These are phyloP conservation scores for Drechslerella dactyloides DNA, from an alignment of 2,329 filamentous ascomycete species.

Conservation along the genomic window DNA sequence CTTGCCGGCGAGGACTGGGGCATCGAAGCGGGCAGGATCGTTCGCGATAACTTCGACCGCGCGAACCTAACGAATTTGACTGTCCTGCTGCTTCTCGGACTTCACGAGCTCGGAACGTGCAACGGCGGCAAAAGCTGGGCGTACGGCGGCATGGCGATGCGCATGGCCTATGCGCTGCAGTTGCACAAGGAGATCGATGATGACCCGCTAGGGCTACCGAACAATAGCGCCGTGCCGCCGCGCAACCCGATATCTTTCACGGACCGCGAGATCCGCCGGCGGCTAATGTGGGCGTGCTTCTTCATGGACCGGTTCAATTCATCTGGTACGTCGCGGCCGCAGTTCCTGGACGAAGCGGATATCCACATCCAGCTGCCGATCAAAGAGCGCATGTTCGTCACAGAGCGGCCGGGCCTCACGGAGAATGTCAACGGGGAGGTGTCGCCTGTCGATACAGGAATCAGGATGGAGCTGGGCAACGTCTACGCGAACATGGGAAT, in stretches of 20 bases:
- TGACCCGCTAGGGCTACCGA: slow-evolving; percentile 69
- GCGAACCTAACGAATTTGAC: slow-evolving; percentile 96
- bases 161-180: slow-evolving; percentile 96
- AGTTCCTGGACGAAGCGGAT: slow-evolving; percentile 87
- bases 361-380: slow-evolving; percentile 89
- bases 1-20: slow-evolving; percentile 92
- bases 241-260: slow-evolving; percentile 72
- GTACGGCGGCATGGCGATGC: slow-evolving; percentile 88
- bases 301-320: slow-evolving; percentile 98
- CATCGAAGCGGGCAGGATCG: slow-evolving; percentile 81
- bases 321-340: slow-evolving; percentile 88
- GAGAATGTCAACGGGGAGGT: slow-evolving; percentile 78
- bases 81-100: slow-evolving; percentile 81
- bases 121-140: slow-evolving; percentile 97
- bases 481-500: slow-evolving; percentile 89
- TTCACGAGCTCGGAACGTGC: slow-evolving; percentile 96
- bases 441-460: slow-evolving; percentile 67
- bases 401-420: slow-evolving; percentile 87
- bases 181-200: slow-evolving; percentile 88
- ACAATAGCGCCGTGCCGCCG: background rate
- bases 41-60: slow-evolving; percentile 85
- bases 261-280: slow-evolving; percentile 87
- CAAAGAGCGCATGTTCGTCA: slow-evolving; percentile 85
- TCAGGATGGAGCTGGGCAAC: slow-evolving; percentile 62
- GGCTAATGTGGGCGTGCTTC: slow-evolving; percentile 98